Percentiles rank a stretch among this genome's conserved stretches.
These are phyloP conservation scores for Cicer pinnatifidum DNA, from an alignment of 306 rosid genomes.

Conservation along the genomic window DNA sequence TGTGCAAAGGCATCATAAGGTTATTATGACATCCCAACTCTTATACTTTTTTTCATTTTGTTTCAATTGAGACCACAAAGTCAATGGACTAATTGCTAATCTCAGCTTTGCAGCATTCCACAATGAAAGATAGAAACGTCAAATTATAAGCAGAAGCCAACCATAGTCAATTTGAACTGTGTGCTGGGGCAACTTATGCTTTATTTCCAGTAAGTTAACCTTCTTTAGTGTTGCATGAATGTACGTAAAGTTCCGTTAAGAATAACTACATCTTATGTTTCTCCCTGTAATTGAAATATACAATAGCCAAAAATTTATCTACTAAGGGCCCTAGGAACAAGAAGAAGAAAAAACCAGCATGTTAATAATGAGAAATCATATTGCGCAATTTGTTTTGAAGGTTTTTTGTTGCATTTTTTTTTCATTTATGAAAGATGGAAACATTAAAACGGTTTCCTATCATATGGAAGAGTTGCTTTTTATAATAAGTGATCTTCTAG, in stretches of 20 bases:
- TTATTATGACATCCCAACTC: too few relatives aligned
- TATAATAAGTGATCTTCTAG: slow-evolving; percentile 27
- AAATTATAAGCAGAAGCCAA: slow-evolving; percentile 24
- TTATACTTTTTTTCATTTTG: neutral
- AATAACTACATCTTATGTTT: slow-evolving; percentile 29
- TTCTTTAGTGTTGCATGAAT: slow-evolving; percentile 23
- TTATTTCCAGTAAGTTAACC: slow-evolving; percentile 21
- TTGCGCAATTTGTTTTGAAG: slow-evolving; percentile 28
- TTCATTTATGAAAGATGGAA: slow-evolving; percentile 24
- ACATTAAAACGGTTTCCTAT: slow-evolving; percentile 28
- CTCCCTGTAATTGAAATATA: slow-evolving; percentile 14
- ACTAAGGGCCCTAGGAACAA: slow-evolving; percentile 22
- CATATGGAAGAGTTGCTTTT: slow-evolving; percentile 32
- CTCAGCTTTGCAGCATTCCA: slow-evolving; percentile 41
- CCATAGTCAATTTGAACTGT: slow-evolving; percentile 5
- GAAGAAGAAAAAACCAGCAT: slow-evolving; percentile 24
- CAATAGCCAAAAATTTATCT: slow-evolving; percentile 30
- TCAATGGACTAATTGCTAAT: slow-evolving; percentile 40
- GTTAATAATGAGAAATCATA: slow-evolving; percentile 32
- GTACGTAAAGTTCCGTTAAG: slow-evolving; percentile 11
- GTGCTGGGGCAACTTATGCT: neutral
- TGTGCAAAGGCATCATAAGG: too few relatives aligned
- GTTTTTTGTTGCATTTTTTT: neutral
- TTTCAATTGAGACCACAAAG: slow-evolving; percentile 51
- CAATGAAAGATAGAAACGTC: slow-evolving; percentile 44